Conservation (phyloP, 1,284 basidiomycete species). For the Cutaneotrichosporon sp. region DNA sequence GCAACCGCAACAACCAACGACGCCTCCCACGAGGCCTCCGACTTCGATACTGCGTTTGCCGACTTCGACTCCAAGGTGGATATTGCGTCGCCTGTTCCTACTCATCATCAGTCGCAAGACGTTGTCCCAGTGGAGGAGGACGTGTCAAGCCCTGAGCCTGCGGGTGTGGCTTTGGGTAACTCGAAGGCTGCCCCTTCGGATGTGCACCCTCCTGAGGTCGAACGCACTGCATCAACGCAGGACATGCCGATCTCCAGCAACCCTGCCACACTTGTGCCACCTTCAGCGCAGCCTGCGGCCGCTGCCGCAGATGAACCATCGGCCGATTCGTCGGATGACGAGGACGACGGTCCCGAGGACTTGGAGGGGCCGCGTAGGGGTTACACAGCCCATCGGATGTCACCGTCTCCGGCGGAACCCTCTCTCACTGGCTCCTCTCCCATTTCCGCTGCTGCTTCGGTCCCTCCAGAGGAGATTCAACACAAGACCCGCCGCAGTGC, state of each 20-base stretch:
- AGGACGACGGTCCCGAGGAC: slow-evolving; percentile 51
- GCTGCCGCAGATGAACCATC: not conserved
- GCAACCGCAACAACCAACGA: not conserved
- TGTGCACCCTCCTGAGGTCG: slow-evolving; percentile 29
- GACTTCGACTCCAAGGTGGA: slow-evolving; percentile 60
- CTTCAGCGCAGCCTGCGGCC: not conserved
- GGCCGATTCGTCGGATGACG: slow-evolving; percentile 38
- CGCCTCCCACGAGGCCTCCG: slow-evolving; percentile 54
- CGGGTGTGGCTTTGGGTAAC: not conserved
- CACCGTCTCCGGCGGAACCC: slow-evolving; percentile 7
- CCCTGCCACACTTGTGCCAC: slow-evolving; percentile 26
- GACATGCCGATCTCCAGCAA: slow-evolving; percentile 36
- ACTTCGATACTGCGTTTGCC: slow-evolving; percentile 52
- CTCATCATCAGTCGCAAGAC: not conserved
- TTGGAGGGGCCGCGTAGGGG: slow-evolving; percentile 41
- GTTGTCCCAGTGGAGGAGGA: not conserved
- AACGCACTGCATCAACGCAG: slow-evolving; percentile 42
- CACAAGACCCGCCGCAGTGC: slow-evolving; percentile 42
- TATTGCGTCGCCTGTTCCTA: not conserved
- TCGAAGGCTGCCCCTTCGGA: not conserved
- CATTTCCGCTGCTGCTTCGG: not conserved
- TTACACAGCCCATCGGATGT: slow-evolving; percentile 16
- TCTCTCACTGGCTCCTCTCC: not conserved
- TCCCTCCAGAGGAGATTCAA: slow-evolving; percentile 16
- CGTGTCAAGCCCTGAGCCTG: not conserved